Conservation (phyloP, 2,329 filamentous ascomycete species). For the Aureobasidium vineae region DNA sequence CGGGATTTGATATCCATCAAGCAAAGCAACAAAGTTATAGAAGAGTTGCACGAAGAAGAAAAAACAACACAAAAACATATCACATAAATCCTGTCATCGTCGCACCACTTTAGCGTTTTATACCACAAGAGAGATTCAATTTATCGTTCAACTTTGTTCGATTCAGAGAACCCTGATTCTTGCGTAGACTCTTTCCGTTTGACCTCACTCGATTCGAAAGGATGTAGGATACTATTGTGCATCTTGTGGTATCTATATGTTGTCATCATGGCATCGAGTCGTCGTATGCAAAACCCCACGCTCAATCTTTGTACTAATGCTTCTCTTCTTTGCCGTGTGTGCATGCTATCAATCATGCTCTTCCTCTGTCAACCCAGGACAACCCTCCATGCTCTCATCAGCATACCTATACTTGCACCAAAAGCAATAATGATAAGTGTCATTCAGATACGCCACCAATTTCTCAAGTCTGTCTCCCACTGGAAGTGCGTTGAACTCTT, state of each 20-base stretch:
- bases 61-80: neutral
- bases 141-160: neutral
- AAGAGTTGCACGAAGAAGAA: neutral
- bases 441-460: slow-evolving; percentile 67
- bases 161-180: no score
- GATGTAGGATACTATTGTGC: no score
- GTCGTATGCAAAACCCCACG: no score
- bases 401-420: slow-evolving; percentile 90
- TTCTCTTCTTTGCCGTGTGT: no score
- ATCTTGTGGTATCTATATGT: no score
- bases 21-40: neutral
- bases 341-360: slow-evolving; percentile 61
- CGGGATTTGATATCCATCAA: neutral
- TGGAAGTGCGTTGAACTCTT: slow-evolving; percentile 71
- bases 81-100: neutral
- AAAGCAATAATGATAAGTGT: slow-evolving; percentile 80
- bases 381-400: slow-evolving; percentile 74
- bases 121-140: neutral
- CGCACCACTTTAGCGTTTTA: neutral
- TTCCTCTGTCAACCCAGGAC: slow-evolving; percentile 83
- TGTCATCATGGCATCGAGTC: no score
- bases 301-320: no score
- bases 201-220: no score
- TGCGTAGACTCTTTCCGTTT: no score
- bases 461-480: slow-evolving; percentile 64